Evolutionary conservation across 2,329 filamentous ascomycete genomes (phyloP).

Genomic region (Zasmidium angulare): DNA sequence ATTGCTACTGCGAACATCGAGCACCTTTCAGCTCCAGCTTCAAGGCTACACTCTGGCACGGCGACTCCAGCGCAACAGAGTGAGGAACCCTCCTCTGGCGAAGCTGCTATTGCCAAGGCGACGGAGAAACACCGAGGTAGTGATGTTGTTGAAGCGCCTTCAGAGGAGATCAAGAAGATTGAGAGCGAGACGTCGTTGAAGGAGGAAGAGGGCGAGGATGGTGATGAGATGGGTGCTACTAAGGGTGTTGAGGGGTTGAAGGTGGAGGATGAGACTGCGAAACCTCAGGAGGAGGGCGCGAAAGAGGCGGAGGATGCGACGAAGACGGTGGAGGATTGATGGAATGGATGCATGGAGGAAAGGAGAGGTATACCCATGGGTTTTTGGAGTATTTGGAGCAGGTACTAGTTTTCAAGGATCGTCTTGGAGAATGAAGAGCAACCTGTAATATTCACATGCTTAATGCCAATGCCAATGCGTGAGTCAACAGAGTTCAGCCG

Average conservation of each 20-base stretch:
- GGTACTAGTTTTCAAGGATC: no score
- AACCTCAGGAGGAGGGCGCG: slow-evolving; percentile 28
- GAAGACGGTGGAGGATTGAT: slow-evolving; percentile 40
- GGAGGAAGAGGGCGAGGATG: slow-evolving; percentile 16
- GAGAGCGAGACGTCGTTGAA: slow-evolving; percentile 8
- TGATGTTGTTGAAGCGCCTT: slow-evolving; percentile 9
- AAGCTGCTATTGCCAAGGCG: no score
- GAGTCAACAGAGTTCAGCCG: background rate
- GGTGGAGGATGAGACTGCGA: slow-evolving; percentile 21
- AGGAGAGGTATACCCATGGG: background rate
- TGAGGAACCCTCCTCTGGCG: slow-evolving; percentile 6
- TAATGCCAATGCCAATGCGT: no score
- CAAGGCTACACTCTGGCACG: slow-evolving; percentile 31
- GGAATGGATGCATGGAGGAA: background rate
- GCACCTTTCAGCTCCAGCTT: slow-evolving; percentile 27
- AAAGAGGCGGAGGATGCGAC: slow-evolving; percentile 33
- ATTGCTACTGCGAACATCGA: slow-evolving; percentile 19
- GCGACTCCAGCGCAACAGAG: slow-evolving; percentile 34
- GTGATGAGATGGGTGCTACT: slow-evolving; percentile 17
- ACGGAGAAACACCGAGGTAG: slow-evolving; percentile 17
- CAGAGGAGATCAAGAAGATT: slow-evolving; percentile 21
- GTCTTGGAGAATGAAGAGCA: no score
- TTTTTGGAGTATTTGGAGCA: background rate
- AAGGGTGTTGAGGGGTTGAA: slow-evolving; percentile 19
- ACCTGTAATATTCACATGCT: no score